Evolutionary conservation across 2,329 filamentous ascomycete species (phyloP), one percentile per base, ranked within the genome.

Genomic region (Fusarium bulbicola): DNA sequence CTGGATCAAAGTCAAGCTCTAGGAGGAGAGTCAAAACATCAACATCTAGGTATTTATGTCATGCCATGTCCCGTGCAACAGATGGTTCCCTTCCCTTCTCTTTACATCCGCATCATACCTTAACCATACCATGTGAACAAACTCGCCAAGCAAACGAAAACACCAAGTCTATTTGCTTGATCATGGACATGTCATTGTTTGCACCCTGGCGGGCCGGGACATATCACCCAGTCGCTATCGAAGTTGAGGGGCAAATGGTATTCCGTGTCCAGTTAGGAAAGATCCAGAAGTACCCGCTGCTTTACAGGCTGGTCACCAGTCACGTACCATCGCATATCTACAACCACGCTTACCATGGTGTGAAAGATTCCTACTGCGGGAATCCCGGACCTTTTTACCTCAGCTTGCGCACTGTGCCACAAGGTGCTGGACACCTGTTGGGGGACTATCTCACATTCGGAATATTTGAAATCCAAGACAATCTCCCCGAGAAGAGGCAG

Each of bases 191-290:
- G 8, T 20, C 30, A 14, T 24, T 20, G n/a, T 15, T 9, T 34
- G 3, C 16, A n/a, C 3, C 6, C n/a, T 20, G 8, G 12, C 7
- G 6, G 47, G n/a, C 3, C 8, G 13, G 12, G 11, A 6, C 13
- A 26, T 20, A 7, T 11, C 13, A 15, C n/a, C 16, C 11, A 4
- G 47, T 52, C n/a, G 47, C n/a, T 13, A 20, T 52, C 16, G n/a
- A 52, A 34, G 13, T 52, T 20, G n/a, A 52, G n/a, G 47, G 16
- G 11, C 18, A 7, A 11, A 14, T 20, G 4, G 2, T 24, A 24
- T 34, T 20, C 13, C 30, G 15, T 3, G 30, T 34, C 30, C n/a
- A 24, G 9, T 20, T 26, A 12, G 10, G 9, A 2, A 20, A 34
- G 6, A 5, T 52, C n/a, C 12, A 15, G 30, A 52, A 20, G 32